Percentiles rank a stretch among this genome's conserved stretches.
Evolutionary conservation across 2,329 filamentous ascomycete genomes (phyloP).

Genomic region (Aspergillus fischeri): DNA sequence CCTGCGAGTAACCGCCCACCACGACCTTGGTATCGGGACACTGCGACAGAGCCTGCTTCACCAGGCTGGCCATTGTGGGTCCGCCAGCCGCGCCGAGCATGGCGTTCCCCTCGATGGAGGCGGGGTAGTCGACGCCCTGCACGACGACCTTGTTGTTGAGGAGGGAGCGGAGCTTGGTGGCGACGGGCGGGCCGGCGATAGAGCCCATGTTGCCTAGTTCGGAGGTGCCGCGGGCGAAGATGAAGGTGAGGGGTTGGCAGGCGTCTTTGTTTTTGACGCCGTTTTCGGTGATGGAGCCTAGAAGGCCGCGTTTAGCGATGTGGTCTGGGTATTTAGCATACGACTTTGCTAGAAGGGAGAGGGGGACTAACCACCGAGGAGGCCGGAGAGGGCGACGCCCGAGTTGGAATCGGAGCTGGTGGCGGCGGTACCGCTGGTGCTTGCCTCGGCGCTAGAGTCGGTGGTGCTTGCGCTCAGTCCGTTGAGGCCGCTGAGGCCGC

Average conservation of each 20-base stretch:
- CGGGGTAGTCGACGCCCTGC: slow-evolving; percentile 33
- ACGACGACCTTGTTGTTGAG: slow-evolving; percentile 25
- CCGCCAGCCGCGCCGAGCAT: slow-evolving; percentile 26
- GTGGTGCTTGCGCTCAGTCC: neutral
- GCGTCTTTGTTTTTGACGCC: slow-evolving; percentile 36
- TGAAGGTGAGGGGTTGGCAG: slow-evolving; percentile 42
- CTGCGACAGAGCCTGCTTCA: slow-evolving; percentile 25
- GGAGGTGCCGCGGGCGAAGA: slow-evolving; percentile 42
- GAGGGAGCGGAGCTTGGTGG: slow-evolving; percentile 18
- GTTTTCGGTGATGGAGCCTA: slow-evolving; percentile 33
- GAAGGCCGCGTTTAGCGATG: slow-evolving; percentile 11
- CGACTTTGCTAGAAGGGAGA: neutral
- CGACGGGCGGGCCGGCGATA: slow-evolving; percentile 37
- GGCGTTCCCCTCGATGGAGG: slow-evolving; percentile 26
- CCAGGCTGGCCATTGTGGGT: slow-evolving; percentile 26
- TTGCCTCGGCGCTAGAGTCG: neutral
- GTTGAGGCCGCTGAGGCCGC: neutral
- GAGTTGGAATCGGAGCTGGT: neutral
- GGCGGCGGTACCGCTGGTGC: too few relatives aligned
- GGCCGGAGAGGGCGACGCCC: neutral
- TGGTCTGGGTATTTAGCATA: neutral
- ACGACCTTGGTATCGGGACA: slow-evolving; percentile 34
- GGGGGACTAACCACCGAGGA: neutral
- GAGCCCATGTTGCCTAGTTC: slow-evolving; percentile 43
- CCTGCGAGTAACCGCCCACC: slow-evolving; percentile 33